These are phyloP conservation scores for Astragalus glycyphyllos DNA, from an alignment of 306 rosid species.

Conservation along the genomic window DNA sequence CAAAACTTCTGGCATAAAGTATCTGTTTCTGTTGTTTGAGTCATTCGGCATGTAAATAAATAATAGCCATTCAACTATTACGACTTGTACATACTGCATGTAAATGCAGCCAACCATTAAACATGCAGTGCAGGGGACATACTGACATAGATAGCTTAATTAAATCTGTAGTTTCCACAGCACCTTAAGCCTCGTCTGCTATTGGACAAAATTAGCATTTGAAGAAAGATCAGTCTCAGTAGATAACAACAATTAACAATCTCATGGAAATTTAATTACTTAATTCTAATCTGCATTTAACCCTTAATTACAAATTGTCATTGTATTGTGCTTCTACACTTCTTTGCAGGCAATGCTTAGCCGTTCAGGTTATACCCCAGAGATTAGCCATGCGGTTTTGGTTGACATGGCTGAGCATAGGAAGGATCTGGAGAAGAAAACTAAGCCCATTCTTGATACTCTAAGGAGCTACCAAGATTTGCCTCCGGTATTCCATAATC, in stretches of 20 bases:
- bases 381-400: slow-evolving; percentile 81
- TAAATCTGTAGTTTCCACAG: slow-evolving; percentile 5
- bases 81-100: background rate
- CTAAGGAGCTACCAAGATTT: slow-evolving; percentile 93
- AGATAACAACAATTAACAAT: background rate
- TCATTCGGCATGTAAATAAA: background rate
- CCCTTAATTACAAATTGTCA: background rate
- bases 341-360: slow-evolving; percentile 74
- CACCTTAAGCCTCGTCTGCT: background rate
- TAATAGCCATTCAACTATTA: background rate
- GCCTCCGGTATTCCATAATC: slow-evolving; percentile 72
- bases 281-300: background rate
- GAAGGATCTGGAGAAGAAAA: slow-evolving; percentile 92
- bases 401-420: slow-evolving; percentile 90
- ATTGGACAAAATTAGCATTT: slow-evolving; percentile 10
- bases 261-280: background rate
- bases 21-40: too few relatives aligned
- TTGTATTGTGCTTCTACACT: background rate
- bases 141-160: too few relatives aligned
- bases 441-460: slow-evolving; percentile 90
- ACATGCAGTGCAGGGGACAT: background rate
- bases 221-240: background rate
- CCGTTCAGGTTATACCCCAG: slow-evolving; percentile 85
- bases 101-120: slow-evolving; percentile 3
- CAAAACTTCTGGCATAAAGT: too few relatives aligned